Conservation (phyloP, 192 early-diverging fungal species). For the Backusella tarrabulga region DNA sequence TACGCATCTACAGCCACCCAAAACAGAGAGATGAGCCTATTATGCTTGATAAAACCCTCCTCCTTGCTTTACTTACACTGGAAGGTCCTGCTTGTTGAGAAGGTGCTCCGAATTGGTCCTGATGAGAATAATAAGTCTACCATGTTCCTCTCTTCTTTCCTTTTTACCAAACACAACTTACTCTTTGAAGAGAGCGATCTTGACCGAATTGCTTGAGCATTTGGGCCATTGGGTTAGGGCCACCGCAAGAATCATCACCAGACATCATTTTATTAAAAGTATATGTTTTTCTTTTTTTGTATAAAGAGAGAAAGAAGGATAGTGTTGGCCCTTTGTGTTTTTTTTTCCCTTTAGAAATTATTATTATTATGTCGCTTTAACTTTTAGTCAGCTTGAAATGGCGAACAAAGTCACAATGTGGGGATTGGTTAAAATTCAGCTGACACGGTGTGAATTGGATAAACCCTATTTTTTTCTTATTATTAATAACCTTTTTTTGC, state of each 20-base stretch:
- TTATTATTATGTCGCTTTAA: background rate
- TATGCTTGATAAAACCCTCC: background rate
- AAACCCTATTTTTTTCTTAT: background rate
- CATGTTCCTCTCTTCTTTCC: background rate
- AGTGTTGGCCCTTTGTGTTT: background rate
- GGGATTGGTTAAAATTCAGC: conserved; percentile 3
- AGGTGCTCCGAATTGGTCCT: conserved; percentile 34
- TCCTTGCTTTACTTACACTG: background rate
- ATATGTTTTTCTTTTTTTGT: background rate
- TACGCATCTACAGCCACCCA: conserved; percentile 27
- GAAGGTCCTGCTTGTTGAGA: conserved; percentile 19
- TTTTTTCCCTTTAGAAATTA: background rate
- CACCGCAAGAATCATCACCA: conserved; percentile 72
- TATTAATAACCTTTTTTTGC: background rate
- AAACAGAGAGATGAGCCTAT: background rate
- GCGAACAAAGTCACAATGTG: conserved; percentile 6
- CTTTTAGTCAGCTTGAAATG: conserved; percentile 8
- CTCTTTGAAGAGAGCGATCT: conserved; percentile 77
- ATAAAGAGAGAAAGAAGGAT: background rate
- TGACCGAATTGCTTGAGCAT: conserved; percentile 83
- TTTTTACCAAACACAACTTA: conserved; percentile 19
- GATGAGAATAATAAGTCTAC: background rate
- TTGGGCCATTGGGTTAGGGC: conserved; percentile 69
- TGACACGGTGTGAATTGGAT: background rate
- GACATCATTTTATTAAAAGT: conserved; percentile 17